These are phyloP conservation scores for Crucihimalaya himalaica DNA, from an alignment of 345 rosid species.

Conservation along the genomic window DNA sequence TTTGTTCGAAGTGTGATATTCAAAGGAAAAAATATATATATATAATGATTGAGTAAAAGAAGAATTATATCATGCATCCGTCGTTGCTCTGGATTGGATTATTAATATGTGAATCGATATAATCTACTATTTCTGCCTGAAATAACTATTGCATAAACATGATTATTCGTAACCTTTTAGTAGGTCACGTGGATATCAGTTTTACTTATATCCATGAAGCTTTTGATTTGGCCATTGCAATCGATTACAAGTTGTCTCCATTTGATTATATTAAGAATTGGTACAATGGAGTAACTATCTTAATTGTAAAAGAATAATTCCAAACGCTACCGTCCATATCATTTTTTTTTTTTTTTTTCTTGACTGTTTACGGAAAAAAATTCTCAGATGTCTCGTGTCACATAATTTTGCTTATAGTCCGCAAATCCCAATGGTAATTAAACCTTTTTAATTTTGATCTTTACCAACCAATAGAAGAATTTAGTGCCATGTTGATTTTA, in stretches of 20 bases:
- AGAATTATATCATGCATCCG: no score
- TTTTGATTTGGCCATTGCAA: slow-evolving; percentile 35
- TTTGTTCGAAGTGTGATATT: neutral
- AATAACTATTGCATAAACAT: neutral
- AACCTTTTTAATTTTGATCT: neutral
- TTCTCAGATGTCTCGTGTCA: slow-evolving; percentile 29
- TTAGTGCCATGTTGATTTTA: neutral
- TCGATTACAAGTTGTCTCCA: slow-evolving; percentile 34
- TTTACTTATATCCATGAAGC: slow-evolving; percentile 16
- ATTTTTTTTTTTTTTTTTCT: slow-evolving; percentile 1
- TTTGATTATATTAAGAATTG: slow-evolving; percentile 21
- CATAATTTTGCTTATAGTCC: slow-evolving; percentile 11
- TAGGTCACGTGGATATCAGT: slow-evolving; percentile 37
- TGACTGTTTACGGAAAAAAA: slow-evolving; percentile 12
- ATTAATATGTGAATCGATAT: neutral
- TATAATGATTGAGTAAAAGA: no score
- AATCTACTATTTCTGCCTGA: no score
- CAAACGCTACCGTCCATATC: slow-evolving; percentile 42
- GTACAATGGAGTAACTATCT: slow-evolving; percentile 31
- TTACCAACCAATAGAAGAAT: neutral
- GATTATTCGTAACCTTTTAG: slow-evolving; percentile 13
- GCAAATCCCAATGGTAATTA: slow-evolving; percentile 28
- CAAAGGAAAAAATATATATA: neutral
- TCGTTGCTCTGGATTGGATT: neutral
- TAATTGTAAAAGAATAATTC: slow-evolving; percentile 34